Base-by-base conservation (phyloP, 2,329 filamentous ascomycete species). In the Biscogniauxia sp. region DNA sequence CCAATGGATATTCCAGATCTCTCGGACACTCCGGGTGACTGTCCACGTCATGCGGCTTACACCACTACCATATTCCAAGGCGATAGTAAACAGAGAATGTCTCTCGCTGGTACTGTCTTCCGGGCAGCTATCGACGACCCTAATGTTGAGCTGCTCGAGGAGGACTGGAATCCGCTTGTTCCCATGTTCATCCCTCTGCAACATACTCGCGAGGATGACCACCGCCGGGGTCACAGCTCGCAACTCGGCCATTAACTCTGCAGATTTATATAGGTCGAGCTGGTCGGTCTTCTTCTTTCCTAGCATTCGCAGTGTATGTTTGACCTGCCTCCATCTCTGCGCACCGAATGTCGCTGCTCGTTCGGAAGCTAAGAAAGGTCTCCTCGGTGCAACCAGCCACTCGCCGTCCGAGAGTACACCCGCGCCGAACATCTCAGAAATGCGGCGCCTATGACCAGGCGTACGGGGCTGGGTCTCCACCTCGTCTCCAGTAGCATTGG, bases 1-100 rank as follows among this genome's bases (percentile, higher is more conserved):
- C 70, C 93, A 82, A 76, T 99, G 95, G 41, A 99, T 80, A 69
- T 97, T 96, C 68, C 92, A 87, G 68, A 99, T 97, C 73, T 99
- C 95, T 68, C 87, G 84, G 49, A 98, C 84, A 9, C 92, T 93
- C 57, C 95, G 86, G 69, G 92, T 88, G 61, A 99, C 91, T 19
- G 91, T 89, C 95, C 95, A 99, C 72, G 91, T 92, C 96, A 99
- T 98, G 60, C 95, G 86, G 58, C 94, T 97, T 59, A 95, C 86
- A 0, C 95, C 96, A 72, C 91, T 98, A 15, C 95, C 95, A 73
- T 99, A 99, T 73, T 99, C 95, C 17, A 99, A 81, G 68, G 97
- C 92, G 59, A 99, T 93, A 52, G 89, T 89, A 75, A 98, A 97
- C 8, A 95, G 84, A 70, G 91, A 88, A 75, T 98, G 95, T 28